A percentile compares a stretch with the other conserved stretches of the same genome.
Conservation (phyloP, 23 red algal genomes). For the Cyanidioschyzon merolae region DNA sequence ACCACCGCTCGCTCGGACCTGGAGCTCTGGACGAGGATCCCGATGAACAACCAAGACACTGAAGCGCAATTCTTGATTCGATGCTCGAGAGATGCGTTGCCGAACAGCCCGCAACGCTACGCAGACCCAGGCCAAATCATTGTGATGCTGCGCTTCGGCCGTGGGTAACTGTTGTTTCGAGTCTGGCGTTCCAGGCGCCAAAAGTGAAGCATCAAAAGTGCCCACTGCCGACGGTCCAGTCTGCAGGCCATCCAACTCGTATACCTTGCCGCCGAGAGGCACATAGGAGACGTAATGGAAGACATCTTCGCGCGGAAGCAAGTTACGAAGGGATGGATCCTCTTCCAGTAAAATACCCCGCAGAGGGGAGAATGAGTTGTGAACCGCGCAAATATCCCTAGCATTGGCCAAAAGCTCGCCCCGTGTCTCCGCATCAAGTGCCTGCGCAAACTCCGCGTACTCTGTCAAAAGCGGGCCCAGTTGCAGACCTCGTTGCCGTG, state of each 20-base stretch:
- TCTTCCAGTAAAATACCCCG: background rate
- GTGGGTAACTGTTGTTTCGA: background rate
- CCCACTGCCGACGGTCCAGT: conserved; percentile 55
- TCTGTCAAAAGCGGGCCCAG: conserved; percentile 41
- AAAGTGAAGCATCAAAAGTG: background rate
- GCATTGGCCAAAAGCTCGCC: conserved; percentile 64
- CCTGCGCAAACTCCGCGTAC: conserved; percentile 44
- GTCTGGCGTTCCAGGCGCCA: background rate
- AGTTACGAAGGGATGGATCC: background rate
- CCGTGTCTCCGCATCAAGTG: conserved; percentile 55
- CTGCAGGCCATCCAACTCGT: conserved; percentile 83
- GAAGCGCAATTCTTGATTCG: conserved; percentile 61
- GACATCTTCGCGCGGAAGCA: conserved; percentile 49
- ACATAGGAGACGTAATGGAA: conserved; percentile 90
- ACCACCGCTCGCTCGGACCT: background rate
- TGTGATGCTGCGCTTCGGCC: background rate
- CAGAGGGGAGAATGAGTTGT: conserved; percentile 35
- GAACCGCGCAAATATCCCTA: conserved; percentile 49
- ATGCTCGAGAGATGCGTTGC: conserved; percentile 42
- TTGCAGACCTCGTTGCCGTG: conserved; percentile 10
- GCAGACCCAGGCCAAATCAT: conserved; percentile 30
- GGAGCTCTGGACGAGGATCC: conserved; percentile 23
- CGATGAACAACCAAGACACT: conserved; percentile 68
- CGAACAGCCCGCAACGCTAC: conserved; percentile 48
- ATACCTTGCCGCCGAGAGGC: conserved; percentile 43